Base-by-base conservation (phyloP, 2,329 filamentous ascomycete genomes). In the Trichoderma atrobrunneum region DNA sequence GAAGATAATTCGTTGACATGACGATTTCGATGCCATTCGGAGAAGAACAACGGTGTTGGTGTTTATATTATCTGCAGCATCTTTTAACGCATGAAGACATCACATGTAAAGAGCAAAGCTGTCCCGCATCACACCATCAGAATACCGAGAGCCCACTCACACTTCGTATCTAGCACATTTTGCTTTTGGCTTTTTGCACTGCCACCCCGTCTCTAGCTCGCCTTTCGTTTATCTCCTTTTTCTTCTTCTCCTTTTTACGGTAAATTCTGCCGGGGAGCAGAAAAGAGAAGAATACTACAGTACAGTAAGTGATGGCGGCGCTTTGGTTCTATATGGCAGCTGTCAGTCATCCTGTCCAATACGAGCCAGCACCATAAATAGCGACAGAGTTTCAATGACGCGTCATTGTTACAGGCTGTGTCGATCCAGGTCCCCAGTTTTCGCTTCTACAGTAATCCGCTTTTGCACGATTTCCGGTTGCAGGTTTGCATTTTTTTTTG, bases 141-240 rank as follows among this genome's bases (percentile, higher is more conserved):
- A 54, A 24, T 12, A 24, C 21, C 21, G 36, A 70, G 24, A 70
- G 24, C 28, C 67, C 67, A 70, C 67, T 54, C 67, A 70, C 67
- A 62, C 67, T 70, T 70, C 57, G 67, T 70, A 70, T 70, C 57
- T 28, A 39, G 16, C 62, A 30, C 34, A 32, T 7, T 18, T 36
- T 30, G 62, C n/a, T 30, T 21, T 48, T 12, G 32, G 51, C 16
- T n/a, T 56, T 30, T 43, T 56, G 64, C 64, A 56, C 51, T 39
- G 48, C 64, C 51, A 32, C 43, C 21, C 43, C 64, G 30, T 51
- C 32, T 51, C n/a, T 66, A 61, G 24, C 14, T 69, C 12, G 12
- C 21, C 14, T 39, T 60, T 21, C 34, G 34, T 36, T 24, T 14
- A 54, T 34, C 59, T 32, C 32, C 24, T 39, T 63, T 62, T 54